phyloP scores from a whole-genome alignment of 106 monocot species.

The Vanilla planifolia region DNA sequence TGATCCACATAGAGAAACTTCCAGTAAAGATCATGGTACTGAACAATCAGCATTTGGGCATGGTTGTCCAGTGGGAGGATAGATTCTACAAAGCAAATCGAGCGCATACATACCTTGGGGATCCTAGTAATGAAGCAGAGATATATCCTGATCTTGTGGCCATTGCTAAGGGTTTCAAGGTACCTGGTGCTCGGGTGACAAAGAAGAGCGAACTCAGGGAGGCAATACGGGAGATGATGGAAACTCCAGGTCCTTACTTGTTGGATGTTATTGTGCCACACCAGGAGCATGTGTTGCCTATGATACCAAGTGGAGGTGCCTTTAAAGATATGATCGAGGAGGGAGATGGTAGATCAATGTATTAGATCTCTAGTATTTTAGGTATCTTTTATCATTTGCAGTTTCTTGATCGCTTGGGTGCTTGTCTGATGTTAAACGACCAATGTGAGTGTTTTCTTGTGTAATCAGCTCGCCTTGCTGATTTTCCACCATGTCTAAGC shows the following conservation, averaged over 20 bases:
- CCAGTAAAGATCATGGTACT: slow-evolving; percentile 75
- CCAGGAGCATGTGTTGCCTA: slow-evolving; percentile 91
- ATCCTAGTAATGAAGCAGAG: slow-evolving; percentile 50
- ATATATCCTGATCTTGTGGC: slow-evolving; percentile 82
- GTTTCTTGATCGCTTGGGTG: background rate
- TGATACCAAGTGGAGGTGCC: slow-evolving; percentile 85
- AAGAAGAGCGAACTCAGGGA: slow-evolving; percentile 60
- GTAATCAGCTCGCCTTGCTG: background rate
- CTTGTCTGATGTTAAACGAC: background rate
- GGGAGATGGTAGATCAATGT: slow-evolving; percentile 72
- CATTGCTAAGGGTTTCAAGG: slow-evolving; percentile 67
- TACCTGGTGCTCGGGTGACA: slow-evolving; percentile 67
- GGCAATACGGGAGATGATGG: slow-evolving; percentile 70
- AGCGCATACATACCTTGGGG: slow-evolving; percentile 75
- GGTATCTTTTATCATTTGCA: slow-evolving; percentile 8
- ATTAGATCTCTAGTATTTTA: slow-evolving; percentile 11
- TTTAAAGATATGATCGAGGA: slow-evolving; percentile 84
- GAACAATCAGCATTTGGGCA: slow-evolving; percentile 95
- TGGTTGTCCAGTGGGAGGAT: slow-evolving; percentile 96
- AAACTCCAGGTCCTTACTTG: slow-evolving; percentile 79
- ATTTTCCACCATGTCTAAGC: background rate
- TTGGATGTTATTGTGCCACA: slow-evolving; percentile 85
- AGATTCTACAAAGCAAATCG: slow-evolving; percentile 81
- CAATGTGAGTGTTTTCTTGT: background rate
- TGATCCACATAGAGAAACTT: slow-evolving; percentile 69